These are phyloP conservation scores for Hibiscus tridactylites DNA, from an alignment of 345 rosid genomes.

Conservation along the genomic window DNA sequence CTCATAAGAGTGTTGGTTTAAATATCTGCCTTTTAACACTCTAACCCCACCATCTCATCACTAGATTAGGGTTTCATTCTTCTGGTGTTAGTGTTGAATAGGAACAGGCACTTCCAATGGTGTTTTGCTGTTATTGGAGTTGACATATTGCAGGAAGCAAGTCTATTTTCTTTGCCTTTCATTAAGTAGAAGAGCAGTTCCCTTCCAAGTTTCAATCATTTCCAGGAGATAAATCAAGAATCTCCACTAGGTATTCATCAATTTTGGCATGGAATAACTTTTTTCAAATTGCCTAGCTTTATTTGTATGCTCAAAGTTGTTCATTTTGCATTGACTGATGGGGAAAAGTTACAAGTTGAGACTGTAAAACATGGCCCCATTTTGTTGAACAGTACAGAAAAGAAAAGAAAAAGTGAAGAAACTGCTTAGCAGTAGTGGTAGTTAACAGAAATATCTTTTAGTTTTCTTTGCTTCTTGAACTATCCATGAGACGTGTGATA, in stretches of 20 bases:
- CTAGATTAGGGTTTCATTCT: no score
- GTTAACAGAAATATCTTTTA: background rate
- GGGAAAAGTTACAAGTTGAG: constrained; percentile 2
- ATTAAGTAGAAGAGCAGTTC: no score
- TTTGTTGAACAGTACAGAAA: background rate
- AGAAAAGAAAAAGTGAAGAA: background rate
- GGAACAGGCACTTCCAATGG: background rate
- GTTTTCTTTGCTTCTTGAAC: background rate
- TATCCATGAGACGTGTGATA: background rate
- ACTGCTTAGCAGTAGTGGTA: background rate
- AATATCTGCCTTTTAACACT: no score
- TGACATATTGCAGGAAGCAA: background rate
- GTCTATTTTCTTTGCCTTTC: background rate
- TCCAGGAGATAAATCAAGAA: no score
- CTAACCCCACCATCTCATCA: no score
- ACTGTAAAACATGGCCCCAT: background rate
- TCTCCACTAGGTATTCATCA: no score
- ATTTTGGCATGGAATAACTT: background rate
- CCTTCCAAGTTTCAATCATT: background rate
- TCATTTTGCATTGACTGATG: constrained; percentile 1
- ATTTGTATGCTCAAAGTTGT: background rate
- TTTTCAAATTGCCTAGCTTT: background rate
- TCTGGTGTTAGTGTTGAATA: no score
- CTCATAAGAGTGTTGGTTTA: no score
- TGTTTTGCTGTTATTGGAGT: background rate